Conservation (phyloP, 2,329 filamentous ascomycete species). For the Aspergillus sp. region DNA sequence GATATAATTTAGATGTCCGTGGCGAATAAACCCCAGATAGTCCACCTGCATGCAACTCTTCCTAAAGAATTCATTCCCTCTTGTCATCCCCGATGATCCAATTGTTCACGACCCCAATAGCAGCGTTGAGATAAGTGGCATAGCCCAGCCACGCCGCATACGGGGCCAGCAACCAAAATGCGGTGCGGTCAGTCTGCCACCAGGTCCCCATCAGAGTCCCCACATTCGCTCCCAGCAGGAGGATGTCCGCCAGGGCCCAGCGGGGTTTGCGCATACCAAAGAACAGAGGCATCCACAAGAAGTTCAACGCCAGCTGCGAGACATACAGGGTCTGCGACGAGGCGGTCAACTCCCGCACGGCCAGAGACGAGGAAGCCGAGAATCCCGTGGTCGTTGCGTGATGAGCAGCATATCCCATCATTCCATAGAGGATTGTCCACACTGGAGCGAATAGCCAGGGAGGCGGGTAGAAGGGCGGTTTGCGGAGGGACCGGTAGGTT, state of each 20-base stretch:
- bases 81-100: slow-evolving; percentile 49
- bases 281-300: slow-evolving; percentile 91
- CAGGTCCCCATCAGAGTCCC: slow-evolving; percentile 74
- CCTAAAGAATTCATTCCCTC: slow-evolving; percentile 2
- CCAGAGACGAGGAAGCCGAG: slow-evolving; percentile 51
- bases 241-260: slow-evolving; percentile 72
- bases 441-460: slow-evolving; percentile 58
- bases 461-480: slow-evolving; percentile 56
- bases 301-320: slow-evolving; percentile 79
- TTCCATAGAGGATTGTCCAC: slow-evolving; percentile 59
- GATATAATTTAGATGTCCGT: too few species aligned
- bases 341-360: slow-evolving; percentile 59
- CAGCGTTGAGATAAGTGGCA: slow-evolving; percentile 78
- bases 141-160: slow-evolving; percentile 87
- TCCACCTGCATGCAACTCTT: neutral
- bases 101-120: slow-evolving; percentile 65
- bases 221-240: slow-evolving; percentile 69
- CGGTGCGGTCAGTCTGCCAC: slow-evolving; percentile 68
- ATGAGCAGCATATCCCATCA: slow-evolving; percentile 89
- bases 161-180: slow-evolving; percentile 73
- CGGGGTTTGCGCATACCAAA: slow-evolving; percentile 73
- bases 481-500: slow-evolving; percentile 38
- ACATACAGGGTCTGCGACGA: slow-evolving; percentile 79
- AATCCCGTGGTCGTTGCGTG: slow-evolving; percentile 68
- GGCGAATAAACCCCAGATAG: too few species aligned